A percentile compares a stretch with the other conserved stretches of the same genome.
phyloP scores from a whole-genome alignment of 1,284 basidiomycete genomes.

The Ceratobasidium papillatum region DNA sequence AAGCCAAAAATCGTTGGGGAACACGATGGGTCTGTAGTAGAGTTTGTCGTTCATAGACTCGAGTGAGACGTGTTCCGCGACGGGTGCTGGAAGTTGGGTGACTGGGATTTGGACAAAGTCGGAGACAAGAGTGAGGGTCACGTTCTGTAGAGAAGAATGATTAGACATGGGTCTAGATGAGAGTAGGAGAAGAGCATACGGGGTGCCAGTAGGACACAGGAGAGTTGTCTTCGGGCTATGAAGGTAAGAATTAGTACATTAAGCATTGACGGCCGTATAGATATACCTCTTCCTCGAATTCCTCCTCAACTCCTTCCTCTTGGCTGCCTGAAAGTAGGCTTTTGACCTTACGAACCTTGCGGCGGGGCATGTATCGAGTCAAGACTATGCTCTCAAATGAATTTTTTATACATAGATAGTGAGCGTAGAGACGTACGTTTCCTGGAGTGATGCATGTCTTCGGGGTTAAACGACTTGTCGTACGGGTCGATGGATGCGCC shows the following conservation, averaged over 20 bases:
- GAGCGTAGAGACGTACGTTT: conserved; percentile 68
- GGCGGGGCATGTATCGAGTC: conserved; percentile 80
- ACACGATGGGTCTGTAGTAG: conserved; percentile 87
- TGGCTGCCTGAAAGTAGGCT: conserved; percentile 69
- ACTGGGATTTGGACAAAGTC: conserved; percentile 68
- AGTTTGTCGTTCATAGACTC: conserved; percentile 69
- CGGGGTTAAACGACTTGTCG: conserved; percentile 60
- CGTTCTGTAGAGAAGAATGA: conserved; percentile 62
- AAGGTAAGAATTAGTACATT: neutral
- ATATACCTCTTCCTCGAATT: conserved; percentile 48
- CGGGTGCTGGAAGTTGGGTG: conserved; percentile 67
- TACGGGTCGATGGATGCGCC: conserved; percentile 71
- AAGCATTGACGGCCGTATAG: conserved; percentile 12
- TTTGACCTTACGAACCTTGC: conserved; percentile 81
- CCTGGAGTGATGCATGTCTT: conserved; percentile 75
- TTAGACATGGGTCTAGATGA: neutral
- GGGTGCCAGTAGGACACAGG: conserved; percentile 84
- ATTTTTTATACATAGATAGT: conserved; percentile 22
- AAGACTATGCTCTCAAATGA: conserved; percentile 64
- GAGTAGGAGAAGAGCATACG: conserved; percentile 52
- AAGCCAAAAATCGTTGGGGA: conserved; percentile 96
- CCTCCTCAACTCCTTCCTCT: conserved; percentile 57
- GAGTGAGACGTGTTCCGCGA: conserved; percentile 67
- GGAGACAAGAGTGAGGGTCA: conserved; percentile 88
- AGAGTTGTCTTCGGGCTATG: conserved; percentile 44